phyloP scores from a whole-genome alignment of 2,329 filamentous ascomycete species.

The Tolypocladium paradoxum region DNA sequence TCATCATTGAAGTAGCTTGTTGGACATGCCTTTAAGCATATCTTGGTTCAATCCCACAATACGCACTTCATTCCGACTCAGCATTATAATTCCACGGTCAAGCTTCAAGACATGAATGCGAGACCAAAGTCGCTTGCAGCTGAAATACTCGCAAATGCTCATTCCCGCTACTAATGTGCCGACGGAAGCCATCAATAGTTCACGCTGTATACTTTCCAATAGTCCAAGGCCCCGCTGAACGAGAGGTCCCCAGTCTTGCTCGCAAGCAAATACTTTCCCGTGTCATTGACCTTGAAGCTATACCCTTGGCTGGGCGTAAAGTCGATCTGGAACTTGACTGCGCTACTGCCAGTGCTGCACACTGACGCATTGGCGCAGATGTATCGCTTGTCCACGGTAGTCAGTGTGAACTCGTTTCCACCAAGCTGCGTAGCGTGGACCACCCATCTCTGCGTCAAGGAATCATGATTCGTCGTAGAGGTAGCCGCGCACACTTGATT shows the following conservation, averaged over 20 bases:
- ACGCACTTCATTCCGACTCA: too few species aligned
- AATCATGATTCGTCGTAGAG: conserved; percentile 19
- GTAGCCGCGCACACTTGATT: conserved; percentile 2
- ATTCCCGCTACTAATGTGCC: background rate
- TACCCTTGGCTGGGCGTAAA: conserved; percentile 11
- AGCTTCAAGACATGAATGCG: too few species aligned
- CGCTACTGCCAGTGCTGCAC: conserved; percentile 1
- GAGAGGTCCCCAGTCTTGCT: background rate
- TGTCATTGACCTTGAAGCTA: conserved; percentile 4
- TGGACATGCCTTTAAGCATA: too few species aligned
- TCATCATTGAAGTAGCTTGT: too few species aligned
- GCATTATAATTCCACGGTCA: too few species aligned
- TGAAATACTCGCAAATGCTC: too few species aligned
- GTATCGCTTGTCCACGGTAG: conserved; percentile 11
- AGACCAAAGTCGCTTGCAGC: too few species aligned
- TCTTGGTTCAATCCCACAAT: too few species aligned
- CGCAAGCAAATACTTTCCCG: conserved; percentile 1
- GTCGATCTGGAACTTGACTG: conserved; percentile 7
- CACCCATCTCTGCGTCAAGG: conserved; percentile 36
- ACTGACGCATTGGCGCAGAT: conserved; percentile 6
- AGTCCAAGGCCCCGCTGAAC: background rate
- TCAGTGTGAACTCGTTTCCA: conserved; percentile 16
- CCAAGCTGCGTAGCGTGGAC: conserved; percentile 26
- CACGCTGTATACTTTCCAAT: conserved; percentile 5
- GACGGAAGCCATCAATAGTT: background rate